These are phyloP conservation scores for Pezicula carpinea DNA, from an alignment of 2,329 filamentous ascomycete species.

Conservation along the genomic window DNA sequence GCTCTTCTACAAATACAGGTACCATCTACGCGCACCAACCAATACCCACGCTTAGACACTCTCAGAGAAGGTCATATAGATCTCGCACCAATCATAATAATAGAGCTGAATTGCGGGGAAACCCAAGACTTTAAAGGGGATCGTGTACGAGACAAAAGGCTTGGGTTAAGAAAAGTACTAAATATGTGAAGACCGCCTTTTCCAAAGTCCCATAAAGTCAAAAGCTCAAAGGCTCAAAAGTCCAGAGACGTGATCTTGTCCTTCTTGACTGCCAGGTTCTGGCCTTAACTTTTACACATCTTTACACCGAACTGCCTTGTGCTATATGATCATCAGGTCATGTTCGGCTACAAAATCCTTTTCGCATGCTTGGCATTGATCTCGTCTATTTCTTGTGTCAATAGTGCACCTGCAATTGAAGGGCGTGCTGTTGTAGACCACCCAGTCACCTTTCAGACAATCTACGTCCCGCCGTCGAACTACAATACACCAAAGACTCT, in stretches of 20 bases:
- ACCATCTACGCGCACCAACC: too few relatives aligned
- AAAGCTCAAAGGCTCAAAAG: too few relatives aligned
- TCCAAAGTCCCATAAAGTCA: too few relatives aligned
- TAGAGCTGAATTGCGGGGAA: neutral
- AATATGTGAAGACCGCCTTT: too few relatives aligned
- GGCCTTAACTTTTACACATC: too few relatives aligned
- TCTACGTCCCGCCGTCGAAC: conserved; percentile 4
- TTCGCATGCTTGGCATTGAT: neutral
- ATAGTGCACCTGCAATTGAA: neutral
- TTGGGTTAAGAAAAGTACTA: too few relatives aligned
- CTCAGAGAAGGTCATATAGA: too few relatives aligned
- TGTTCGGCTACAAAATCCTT: neutral
- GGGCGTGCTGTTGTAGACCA: neutral
- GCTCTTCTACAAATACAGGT: too few relatives aligned
- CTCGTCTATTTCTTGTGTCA: neutral
- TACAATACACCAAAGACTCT: conserved; percentile 9
- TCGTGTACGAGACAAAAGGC: too few relatives aligned
- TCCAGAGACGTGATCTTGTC: too few relatives aligned
- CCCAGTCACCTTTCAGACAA: conserved; percentile 3
- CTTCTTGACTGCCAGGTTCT: too few relatives aligned
- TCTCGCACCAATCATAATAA: neutral
- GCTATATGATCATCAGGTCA: neutral
- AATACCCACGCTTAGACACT: too few relatives aligned
- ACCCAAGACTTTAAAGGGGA: neutral
- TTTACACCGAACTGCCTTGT: neutral